A percentile compares a stretch with the other conserved stretches of the same genome.
phyloP scores from a whole-genome alignment of 129 eudicot species.

The Logfia minima region DNA sequence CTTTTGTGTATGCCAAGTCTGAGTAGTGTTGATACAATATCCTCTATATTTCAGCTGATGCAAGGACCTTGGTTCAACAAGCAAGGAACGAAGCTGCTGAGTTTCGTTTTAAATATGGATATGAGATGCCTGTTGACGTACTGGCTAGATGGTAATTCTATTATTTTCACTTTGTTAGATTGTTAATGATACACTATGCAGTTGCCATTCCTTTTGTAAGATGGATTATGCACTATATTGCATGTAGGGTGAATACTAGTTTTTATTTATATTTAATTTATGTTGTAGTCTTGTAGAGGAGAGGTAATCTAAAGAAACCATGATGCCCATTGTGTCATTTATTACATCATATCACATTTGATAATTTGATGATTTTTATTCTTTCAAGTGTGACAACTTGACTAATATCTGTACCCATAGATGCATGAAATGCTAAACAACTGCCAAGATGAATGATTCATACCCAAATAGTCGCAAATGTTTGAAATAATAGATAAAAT shows the following conservation, averaged over 20 bases:
- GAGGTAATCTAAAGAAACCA: neutral
- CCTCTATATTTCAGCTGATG: conserved; percentile 62
- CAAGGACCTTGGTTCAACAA: conserved; percentile 95
- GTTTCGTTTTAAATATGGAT: conserved; percentile 82
- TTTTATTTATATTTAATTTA: too few species aligned
- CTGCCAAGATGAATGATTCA: neutral
- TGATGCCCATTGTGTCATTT: neutral
- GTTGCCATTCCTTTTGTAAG: neutral
- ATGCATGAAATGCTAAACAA: neutral
- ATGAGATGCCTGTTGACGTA: conserved; percentile 95
- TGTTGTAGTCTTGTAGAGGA: too few species aligned
- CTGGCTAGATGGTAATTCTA: conserved; percentile 77
- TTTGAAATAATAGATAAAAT: neutral
- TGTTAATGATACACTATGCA: neutral
- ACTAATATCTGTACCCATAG: neutral
- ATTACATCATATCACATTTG: neutral
- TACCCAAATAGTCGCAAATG: neutral
- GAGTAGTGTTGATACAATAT: neutral
- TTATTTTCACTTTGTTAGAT: neutral
- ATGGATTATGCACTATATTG: neutral
- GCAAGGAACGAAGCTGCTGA: conserved; percentile 99
- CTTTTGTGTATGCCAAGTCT: neutral
- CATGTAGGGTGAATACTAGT: too few species aligned
- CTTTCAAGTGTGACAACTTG: neutral
- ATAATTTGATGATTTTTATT: neutral